These are phyloP conservation scores for Arabidopsis suecica DNA, from an alignment of 345 rosid species.

Conservation along the genomic window DNA sequence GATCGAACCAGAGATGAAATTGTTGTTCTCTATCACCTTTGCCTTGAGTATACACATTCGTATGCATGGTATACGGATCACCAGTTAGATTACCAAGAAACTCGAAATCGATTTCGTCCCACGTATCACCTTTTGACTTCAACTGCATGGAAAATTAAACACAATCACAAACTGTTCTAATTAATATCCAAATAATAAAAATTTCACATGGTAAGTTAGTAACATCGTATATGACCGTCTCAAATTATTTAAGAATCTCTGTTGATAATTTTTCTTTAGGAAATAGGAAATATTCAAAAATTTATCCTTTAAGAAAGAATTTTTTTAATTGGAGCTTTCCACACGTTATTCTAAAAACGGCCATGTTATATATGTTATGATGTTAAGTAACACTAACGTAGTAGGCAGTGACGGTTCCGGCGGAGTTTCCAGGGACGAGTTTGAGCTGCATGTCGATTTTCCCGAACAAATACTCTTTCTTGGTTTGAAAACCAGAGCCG, in stretches of 20 bases:
- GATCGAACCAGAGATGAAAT: constrained; percentile 76
- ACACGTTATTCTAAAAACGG: not conserved
- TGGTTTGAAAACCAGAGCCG: constrained; percentile 70
- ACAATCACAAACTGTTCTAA: not conserved
- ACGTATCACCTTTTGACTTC: constrained; percentile 57
- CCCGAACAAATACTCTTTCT: constrained; percentile 60
- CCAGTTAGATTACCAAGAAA: constrained; percentile 78
- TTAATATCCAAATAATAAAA: not conserved
- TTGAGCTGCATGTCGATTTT: constrained; percentile 65
- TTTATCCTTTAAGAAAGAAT: not conserved
- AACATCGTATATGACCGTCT: constrained; percentile 1
- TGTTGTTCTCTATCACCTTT: constrained; percentile 80
- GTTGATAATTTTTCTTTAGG: not conserved
- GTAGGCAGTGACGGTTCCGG: constrained; percentile 65
- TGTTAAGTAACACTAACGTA: constrained; percentile 50
- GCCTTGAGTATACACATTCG: constrained; percentile 68
- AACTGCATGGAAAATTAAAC: constrained; percentile 47
- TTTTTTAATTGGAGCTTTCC: not conserved
- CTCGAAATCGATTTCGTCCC: constrained; percentile 83
- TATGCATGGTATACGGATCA: constrained; percentile 67
- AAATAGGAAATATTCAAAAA: not conserved
- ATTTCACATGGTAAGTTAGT: not conserved
- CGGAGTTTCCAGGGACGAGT: constrained; percentile 66
- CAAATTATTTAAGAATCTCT: not conserved
- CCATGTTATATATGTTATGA: constrained; percentile 9